Evolutionary conservation across 2,329 filamentous ascomycete species (phyloP).

Genomic region (Elsinoe perseae): DNA sequence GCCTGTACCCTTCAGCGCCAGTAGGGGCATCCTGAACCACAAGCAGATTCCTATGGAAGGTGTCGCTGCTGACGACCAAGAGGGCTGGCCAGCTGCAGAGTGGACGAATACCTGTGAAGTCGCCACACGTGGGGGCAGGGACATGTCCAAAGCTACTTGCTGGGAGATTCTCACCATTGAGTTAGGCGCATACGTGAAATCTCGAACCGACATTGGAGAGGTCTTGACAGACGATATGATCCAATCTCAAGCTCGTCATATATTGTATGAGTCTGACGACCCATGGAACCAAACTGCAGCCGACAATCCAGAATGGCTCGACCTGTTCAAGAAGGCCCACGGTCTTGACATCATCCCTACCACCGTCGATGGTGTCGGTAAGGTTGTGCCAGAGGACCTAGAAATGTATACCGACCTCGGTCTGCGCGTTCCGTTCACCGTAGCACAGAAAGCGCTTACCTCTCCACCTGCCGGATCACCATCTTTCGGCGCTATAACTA

Average conservation of each 20-base stretch:
- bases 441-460: slow-evolving; percentile 2
- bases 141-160: slow-evolving; percentile 31
- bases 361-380: slow-evolving; percentile 27
- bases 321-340: slow-evolving; percentile 43
- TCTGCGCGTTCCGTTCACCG: slow-evolving; percentile 26
- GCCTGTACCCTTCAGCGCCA: slow-evolving; percentile 42
- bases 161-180: slow-evolving; percentile 44
- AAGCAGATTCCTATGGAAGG: background rate
- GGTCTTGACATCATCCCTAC: slow-evolving; percentile 34
- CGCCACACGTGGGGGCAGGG: background rate
- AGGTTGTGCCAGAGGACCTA: slow-evolving; percentile 29
- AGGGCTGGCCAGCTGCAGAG: background rate
- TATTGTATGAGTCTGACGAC: slow-evolving; percentile 44
- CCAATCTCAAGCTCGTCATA: slow-evolving; percentile 40
- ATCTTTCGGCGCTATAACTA: slow-evolving; percentile 19
- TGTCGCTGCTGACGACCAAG: background rate
- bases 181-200: slow-evolving; percentile 39
- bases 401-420: slow-evolving; percentile 31
- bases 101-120: background rate
- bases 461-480: slow-evolving; percentile 18
- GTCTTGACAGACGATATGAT: slow-evolving; percentile 44
- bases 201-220: slow-evolving; percentile 32
- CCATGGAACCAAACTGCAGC: slow-evolving; percentile 39
- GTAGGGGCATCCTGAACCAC: slow-evolving; percentile 21
- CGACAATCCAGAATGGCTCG: slow-evolving; percentile 40